Evolutionary conservation across 83 land plant genomes (phyloP).

Genomic region (Picea abies): DNA sequence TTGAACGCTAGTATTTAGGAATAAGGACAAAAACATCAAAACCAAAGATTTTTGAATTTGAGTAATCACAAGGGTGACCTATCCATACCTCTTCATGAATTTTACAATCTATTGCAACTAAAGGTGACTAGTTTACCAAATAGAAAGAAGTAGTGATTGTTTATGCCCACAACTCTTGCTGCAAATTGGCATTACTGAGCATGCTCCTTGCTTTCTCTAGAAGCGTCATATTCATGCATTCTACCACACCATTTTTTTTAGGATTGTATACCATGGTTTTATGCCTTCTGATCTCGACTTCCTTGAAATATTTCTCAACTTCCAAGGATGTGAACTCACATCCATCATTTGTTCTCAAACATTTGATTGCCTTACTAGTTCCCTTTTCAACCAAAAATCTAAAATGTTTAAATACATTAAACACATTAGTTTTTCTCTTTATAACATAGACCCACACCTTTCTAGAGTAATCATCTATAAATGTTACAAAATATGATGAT

Average conservation of each 20-base stretch:
- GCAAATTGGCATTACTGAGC: background rate
- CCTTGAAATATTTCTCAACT: background rate
- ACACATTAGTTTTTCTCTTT: too few species aligned
- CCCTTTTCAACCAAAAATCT: too few species aligned
- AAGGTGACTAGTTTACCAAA: background rate
- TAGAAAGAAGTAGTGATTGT: background rate
- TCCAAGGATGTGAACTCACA: background rate
- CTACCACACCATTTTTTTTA: background rate
- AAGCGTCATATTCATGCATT: background rate
- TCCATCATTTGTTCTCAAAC: background rate
- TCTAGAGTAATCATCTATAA: too few species aligned
- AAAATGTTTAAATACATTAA: too few species aligned
- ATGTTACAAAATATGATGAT: too few species aligned
- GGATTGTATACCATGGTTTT: background rate
- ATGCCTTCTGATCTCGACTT: background rate
- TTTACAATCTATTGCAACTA: background rate
- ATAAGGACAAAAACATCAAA: background rate
- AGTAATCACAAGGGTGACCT: too few species aligned
- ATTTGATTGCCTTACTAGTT: too few species aligned
- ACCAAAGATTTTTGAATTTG: background rate
- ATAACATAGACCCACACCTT: too few species aligned
- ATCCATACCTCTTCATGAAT: background rate
- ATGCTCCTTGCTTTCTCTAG: slow-evolving; percentile 1
- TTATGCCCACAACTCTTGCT: too few species aligned
- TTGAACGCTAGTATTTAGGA: background rate